These are phyloP conservation scores for Fraxinus americana DNA, from an alignment of 257 asterid genomes.

Conservation along the genomic window DNA sequence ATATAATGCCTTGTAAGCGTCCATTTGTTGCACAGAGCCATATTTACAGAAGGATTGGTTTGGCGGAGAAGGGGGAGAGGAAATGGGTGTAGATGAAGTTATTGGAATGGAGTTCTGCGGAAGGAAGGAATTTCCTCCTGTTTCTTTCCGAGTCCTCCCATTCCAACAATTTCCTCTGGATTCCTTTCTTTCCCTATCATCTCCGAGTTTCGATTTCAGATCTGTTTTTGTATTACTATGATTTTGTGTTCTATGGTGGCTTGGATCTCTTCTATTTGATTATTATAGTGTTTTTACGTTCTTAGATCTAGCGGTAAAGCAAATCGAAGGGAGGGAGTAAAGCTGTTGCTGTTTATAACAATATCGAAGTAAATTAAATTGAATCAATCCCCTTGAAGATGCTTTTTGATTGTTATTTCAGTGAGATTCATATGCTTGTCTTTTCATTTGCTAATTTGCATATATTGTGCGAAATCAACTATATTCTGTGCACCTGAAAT, in stretches of 20 bases:
- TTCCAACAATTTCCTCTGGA: constrained; percentile 1
- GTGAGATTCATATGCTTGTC: no score
- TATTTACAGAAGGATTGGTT: background rate
- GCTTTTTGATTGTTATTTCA: no score
- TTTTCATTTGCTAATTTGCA: no score
- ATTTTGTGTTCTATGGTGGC: background rate
- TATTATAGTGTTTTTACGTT: no score
- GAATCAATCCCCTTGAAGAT: no score
- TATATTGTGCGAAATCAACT: no score
- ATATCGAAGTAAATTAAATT: no score
- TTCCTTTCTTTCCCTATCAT: background rate
- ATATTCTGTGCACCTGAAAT: no score
- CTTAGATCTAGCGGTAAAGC: no score
- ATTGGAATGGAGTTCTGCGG: background rate
- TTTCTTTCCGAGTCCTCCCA: constrained; percentile 7
- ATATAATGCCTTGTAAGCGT: background rate
- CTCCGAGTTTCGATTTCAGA: background rate
- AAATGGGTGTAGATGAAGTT: background rate
- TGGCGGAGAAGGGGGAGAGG: background rate
- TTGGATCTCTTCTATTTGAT: no score
- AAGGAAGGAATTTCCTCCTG: background rate
- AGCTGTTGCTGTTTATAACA: no score
- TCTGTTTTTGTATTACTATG: background rate
- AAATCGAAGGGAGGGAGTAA: no score
- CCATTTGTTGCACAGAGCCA: background rate